Evolutionary conservation across 768 basidiomycete genomes (phyloP), one percentile per base, ranked within the genome.

Genomic region (Dioszegia hungarica): DNA sequence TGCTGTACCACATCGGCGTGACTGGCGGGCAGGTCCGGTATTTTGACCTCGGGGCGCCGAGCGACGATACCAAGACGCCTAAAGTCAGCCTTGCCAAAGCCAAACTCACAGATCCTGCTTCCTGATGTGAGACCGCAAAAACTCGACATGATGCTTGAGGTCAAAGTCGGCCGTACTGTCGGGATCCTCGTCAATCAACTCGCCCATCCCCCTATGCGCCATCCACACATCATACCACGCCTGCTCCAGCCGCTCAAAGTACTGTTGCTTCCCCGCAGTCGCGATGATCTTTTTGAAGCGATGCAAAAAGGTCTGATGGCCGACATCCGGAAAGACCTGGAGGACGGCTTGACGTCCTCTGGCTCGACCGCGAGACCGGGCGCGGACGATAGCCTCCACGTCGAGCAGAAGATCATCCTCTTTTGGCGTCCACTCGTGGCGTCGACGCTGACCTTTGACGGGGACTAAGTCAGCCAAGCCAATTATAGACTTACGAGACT

Each of bases 331-430:
- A 73, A 93, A 92, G 9, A 90, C 83, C 68, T 88, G 86, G 56
- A 84, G 83, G 48, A 90, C 80, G 8, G 86, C 86, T 15, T 79
- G 80, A 80, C 86, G 86, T 62, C 89, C 86, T 29, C 49, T 37
- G 48, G 83, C 81, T 31, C 82, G 77, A 56, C 78, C 71, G 36
- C 87, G 82, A 67, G 86, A 87, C 15, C 93, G 86, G 33, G 86
- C 86, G 64, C 83, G 83, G 56, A 97, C 83, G 61, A 98, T 85
- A 11, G 84, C 86, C 43, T 84, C 85, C 0, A 86, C 86, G 68
- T 98, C 94, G 52, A 87, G 83, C 24, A 87, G 86, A 36, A 92
- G 81, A 59, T 98, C 94, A 54, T 97, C 91, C 54, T 86, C 90
- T 47, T 93, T 89, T 37, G 81, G 76, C 53, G 83, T 89, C 91